Base-by-base conservation (phyloP, 164 flowering plant species). In the Magnolia officinalis region DNA sequence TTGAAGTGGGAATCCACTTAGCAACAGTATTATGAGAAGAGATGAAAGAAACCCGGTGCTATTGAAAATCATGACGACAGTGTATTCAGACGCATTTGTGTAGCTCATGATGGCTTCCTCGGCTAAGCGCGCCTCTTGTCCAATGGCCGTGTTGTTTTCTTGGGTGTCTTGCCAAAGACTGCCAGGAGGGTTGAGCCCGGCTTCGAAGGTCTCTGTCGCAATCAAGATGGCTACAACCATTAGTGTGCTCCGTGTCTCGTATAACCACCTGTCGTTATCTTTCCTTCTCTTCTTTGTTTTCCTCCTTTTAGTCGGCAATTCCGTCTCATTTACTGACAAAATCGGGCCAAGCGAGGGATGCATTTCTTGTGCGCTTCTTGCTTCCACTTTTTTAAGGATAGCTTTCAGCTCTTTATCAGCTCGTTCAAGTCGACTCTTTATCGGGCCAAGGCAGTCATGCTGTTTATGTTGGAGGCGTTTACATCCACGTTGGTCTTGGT, bases 181-280 rank as follows among this genome's bases (percentile, higher is more conserved):
- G 10, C 76, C 80, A 16, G 84, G 84, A 74, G 80, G 82, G 72
- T 8, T 72, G 14, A 82, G 66, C 5, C 72, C 82, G 19, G 75
- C 84, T 67, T 75, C 74, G 63, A 68, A 80, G 6, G 79, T 77
- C 21, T 64, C 77, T 11, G 81, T 77, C 29, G 81, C 81, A 8
- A 75, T 73, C 13, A 82, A 72, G 23, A 73, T 71, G 1, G 82
- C 81, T 0, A 80, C 81, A 52, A 82, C 76, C 73, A 79, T 72
- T 2, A 78, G 63, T n/a, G 50, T 31, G 63, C 55, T 65, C n/a
- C 66, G n/a, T 8, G 73, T 72, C 37, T 72, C 20, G 8, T 55
- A n/a, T 6, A 23, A 10, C 77, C 50, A 66, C 6, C 8, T 24
- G 20, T 63, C 20, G 31, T 64, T 31, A 5, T 49, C 59, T 14